A percentile compares a stretch with the other conserved stretches of the same genome.
phyloP scores from a whole-genome alignment of 2,329 filamentous ascomycete species.

The Sporothrix schenckii region DNA sequence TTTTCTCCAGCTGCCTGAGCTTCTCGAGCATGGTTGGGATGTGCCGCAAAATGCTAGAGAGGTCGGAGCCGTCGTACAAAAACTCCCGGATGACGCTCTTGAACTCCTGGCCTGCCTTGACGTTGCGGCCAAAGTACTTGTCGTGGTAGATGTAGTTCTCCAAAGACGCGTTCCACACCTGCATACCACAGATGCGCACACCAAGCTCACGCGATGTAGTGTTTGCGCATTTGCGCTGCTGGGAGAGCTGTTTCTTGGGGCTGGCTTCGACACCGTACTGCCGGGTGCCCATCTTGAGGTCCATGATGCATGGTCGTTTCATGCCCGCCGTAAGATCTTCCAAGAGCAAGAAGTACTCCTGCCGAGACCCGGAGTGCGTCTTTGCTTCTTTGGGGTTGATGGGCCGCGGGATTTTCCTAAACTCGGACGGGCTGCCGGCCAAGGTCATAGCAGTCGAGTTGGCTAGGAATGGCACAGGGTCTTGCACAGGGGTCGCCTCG shows the following conservation, averaged over 20 bases:
- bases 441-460: slow-evolving; percentile 43
- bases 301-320: slow-evolving; percentile 94
- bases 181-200: slow-evolving; percentile 91
- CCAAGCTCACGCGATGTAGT: slow-evolving; percentile 92
- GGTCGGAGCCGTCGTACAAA: slow-evolving; percentile 84
- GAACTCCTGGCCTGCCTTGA: slow-evolving; percentile 87
- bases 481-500: slow-evolving; percentile 28
- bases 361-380: slow-evolving; percentile 64
- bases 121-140: slow-evolving; percentile 91
- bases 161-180: slow-evolving; percentile 87
- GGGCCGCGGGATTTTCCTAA: slow-evolving; percentile 59
- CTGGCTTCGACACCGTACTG: slow-evolving; percentile 93
- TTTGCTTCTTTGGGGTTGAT: slow-evolving; percentile 78
- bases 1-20: slow-evolving; percentile 77
- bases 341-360: slow-evolving; percentile 89
- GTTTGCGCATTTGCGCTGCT: slow-evolving; percentile 86
- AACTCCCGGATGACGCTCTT: slow-evolving; percentile 86
- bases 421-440: slow-evolving; percentile 43
- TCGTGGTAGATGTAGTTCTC: slow-evolving; percentile 93
- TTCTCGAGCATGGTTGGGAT: slow-evolving; percentile 88
- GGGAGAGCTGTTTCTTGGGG: slow-evolving; percentile 89
- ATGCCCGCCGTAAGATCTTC: slow-evolving; percentile 96
- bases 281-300: slow-evolving; percentile 97
- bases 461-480: background rate
- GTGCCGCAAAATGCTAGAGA: slow-evolving; percentile 77